Evolutionary conservation across 768 basidiomycete species (phyloP), one percentile per base, ranked within the genome.

Genomic region (Sporobolomyces roseus): DNA sequence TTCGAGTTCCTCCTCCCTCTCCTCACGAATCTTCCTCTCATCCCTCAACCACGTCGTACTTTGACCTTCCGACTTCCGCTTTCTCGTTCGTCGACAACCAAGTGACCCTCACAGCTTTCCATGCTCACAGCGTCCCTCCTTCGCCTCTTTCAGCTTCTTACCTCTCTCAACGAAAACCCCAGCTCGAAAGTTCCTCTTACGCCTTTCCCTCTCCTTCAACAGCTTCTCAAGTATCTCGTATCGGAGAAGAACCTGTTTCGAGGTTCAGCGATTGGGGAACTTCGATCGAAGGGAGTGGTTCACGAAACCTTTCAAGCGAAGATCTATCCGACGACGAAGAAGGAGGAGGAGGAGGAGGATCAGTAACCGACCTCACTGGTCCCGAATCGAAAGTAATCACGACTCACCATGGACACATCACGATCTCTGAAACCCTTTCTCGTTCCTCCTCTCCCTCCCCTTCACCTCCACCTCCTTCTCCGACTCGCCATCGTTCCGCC

Each of bases 211-310:
- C 55, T 35, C 8, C 55, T 25, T 58, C 56, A 5, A 6, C 38
- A 14, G 27, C 41, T 6, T 56, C 55, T 4, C 36, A 30, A n/a
- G 35, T 29, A 9, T 35, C 32, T 27, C 35, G 12, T 17, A 6
- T 36, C 35, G 35, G 7, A 4, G 35, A 60, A 30, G 58, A 46
- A 48, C 58, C 58, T 6, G 17, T 4, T 4, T 60, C 58, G 29
- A 32, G 30, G 43, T 60, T 60, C 58, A 60, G 58, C 32, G 58
- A 60, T 27, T 60, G 58, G 58, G 58, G 58, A 4, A 60, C 58
- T 43, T 48, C 43, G 32, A 21, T 46, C 7, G 45, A 21, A 46
- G 45, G 45, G 23, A 7, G 43, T 12, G 30, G 35, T 16, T 60
- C 58, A 19, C 32, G 45, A 30, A 46, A 46, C 32, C 2, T 19